Conservation (phyloP, 768 basidiomycete genomes). For the Harrya chromipes region DNA sequence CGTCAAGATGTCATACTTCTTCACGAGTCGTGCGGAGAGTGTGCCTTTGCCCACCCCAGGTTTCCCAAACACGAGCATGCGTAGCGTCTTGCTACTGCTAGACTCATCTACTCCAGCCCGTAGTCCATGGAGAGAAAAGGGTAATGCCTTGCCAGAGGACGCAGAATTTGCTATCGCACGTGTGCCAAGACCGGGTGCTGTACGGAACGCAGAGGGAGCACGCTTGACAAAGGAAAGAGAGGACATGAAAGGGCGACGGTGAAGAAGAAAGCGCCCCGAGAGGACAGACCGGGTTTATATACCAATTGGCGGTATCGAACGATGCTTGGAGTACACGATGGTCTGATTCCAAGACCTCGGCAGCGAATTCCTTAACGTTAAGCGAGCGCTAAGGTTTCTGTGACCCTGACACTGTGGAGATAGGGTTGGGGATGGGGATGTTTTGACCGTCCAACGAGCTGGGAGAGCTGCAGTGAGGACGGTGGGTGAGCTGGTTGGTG, state of each 20-base stretch:
- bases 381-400: neutral
- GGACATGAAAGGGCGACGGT: slow-evolving; percentile 15
- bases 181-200: slow-evolving; percentile 9
- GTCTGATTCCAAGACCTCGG: slow-evolving; percentile 6
- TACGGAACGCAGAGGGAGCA: slow-evolving; percentile 10
- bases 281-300: slow-evolving; percentile 18
- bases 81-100: slow-evolving; percentile 29
- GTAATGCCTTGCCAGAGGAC: slow-evolving; percentile 40
- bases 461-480: too few relatives aligned
- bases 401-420: too few relatives aligned
- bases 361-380: neutral
- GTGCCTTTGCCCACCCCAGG: slow-evolving; percentile 85
- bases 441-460: slow-evolving; percentile 1
- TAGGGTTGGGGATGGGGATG: neutral
- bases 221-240: slow-evolving; percentile 14
- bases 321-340: slow-evolving; percentile 7
- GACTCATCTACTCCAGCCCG: slow-evolving; percentile 29
- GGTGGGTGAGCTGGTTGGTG: too few relatives aligned
- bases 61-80: slow-evolving; percentile 59
- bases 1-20: slow-evolving; percentile 75
- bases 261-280: neutral
- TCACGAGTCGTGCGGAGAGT: slow-evolving; percentile 66
- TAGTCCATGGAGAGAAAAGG: slow-evolving; percentile 48
- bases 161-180: slow-evolving; percentile 31
- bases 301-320: slow-evolving; percentile 11